phyloP scores from a whole-genome alignment of 2,329 filamentous ascomycete genomes.

The Diaporthe capsici region DNA sequence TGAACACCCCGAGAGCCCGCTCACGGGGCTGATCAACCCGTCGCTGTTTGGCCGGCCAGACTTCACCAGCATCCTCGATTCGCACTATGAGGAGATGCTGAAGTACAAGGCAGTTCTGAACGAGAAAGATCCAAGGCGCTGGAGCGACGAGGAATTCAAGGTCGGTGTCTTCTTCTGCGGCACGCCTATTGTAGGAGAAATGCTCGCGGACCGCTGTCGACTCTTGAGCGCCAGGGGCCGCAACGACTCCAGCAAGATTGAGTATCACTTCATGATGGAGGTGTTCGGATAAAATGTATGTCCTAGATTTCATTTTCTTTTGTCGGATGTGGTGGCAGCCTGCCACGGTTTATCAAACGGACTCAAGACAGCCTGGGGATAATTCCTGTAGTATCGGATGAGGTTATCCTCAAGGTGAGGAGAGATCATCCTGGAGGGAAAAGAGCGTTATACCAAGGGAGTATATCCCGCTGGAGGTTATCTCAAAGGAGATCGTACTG shows the following conservation, averaged over 20 bases:
- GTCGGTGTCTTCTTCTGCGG: slow-evolving; percentile 72
- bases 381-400: neutral
- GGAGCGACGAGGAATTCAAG: slow-evolving; percentile 55
- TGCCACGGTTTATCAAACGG: neutral
- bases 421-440: no score
- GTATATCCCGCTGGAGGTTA: no score
- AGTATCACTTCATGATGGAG: slow-evolving; percentile 45
- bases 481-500: neutral
- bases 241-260: slow-evolving; percentile 64
- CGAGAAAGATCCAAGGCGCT: slow-evolving; percentile 14
- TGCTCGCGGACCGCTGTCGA: slow-evolving; percentile 67
- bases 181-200: slow-evolving; percentile 67
- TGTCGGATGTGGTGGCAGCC: neutral
- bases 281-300: neutral
- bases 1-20: slow-evolving; percentile 63
- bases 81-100: slow-evolving; percentile 68
- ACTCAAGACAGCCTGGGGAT: neutral
- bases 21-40: slow-evolving; percentile 67
- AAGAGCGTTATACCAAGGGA: no score
- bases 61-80: slow-evolving; percentile 65
- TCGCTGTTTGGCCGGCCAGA: slow-evolving; percentile 70
- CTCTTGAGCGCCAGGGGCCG: slow-evolving; percentile 64
- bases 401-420: no score
- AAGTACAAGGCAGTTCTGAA: slow-evolving; percentile 43
- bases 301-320: neutral